Percentiles rank a stretch among this genome's conserved stretches.
Evolutionary conservation across 805 yeast species (phyloP).

Genomic region (Millerozyma miso): DNA sequence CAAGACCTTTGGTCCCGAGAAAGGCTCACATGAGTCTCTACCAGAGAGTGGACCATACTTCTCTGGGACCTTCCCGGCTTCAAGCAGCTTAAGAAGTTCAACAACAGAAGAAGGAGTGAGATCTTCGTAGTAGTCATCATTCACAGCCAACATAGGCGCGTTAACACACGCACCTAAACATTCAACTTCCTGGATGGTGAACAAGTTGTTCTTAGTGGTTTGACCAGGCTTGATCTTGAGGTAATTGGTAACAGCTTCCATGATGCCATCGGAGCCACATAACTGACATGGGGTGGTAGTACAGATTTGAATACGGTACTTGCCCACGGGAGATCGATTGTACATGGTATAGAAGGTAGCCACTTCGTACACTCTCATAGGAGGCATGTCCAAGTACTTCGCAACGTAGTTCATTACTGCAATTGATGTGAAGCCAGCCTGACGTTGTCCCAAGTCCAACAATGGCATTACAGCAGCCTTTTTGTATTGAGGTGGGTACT

Average conservation of each 20-base stretch:
- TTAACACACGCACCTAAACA: conserved; percentile 91
- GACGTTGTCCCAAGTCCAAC: conserved; percentile 83
- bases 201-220: conserved; percentile 68
- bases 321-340: conserved; percentile 82
- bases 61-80: conserved; percentile 55
- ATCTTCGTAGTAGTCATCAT: conserved; percentile 82
- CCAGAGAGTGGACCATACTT: conserved; percentile 67
- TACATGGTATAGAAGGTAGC: conserved; percentile 92
- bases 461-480: conserved; percentile 88
- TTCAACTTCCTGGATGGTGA: conserved; percentile 84
- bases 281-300: conserved; percentile 89
- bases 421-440: conserved; percentile 79
- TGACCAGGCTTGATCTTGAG: conserved; percentile 70
- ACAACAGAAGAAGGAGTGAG: conserved; percentile 64
- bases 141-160: conserved; percentile 83
- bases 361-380: conserved; percentile 91
- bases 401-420: conserved; percentile 90
- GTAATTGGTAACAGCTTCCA: conserved; percentile 60
- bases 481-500: conserved; percentile 82
- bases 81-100: conserved; percentile 57
- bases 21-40: conserved; percentile 75
- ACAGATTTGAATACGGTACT: conserved; percentile 78
- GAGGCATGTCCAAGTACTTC: conserved; percentile 78
- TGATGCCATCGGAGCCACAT: conserved; percentile 76
- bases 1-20: conserved; percentile 62